Base-by-base conservation (phyloP, 179 eudicot genomes). In the Camellia oleifera region DNA sequence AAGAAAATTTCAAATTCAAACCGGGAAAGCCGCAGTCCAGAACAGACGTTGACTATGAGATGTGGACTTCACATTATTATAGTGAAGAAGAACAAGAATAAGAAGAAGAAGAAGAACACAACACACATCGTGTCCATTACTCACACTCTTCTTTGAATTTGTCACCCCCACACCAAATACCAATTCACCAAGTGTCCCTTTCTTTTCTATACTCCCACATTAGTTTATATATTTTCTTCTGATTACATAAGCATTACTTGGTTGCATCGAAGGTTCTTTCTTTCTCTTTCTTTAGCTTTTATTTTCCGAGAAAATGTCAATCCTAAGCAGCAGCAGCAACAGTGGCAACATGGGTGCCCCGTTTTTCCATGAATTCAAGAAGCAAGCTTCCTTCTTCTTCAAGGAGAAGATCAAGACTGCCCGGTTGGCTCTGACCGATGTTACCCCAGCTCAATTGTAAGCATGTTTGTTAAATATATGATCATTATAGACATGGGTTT, bases 341-440 rank as follows among this genome's bases (percentile, higher is more conserved):
- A 84, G 45, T 64, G 81, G 74, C 72, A 84, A 74, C 48, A 84
- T 81, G 85, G 88, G 78, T 68, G 76, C 70, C 12, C 82, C 86
- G 2, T 84, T 83, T 68, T 90, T 95, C 78, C 82, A 88, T 86
- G 95, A 91, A 69, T 87, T 95, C 85, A 93, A 83, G 84, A 94
- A 90, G 84, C 99, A 95, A 79, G 98, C 99, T 52, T 95, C 99
- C 40, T 92, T 89, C 80, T 93, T 84, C 85, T 74, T 96, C 81
- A 96, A 92, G 77, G 99, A 96, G 91, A 96, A 96, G 93, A 89
- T 96, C 88, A 94, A 90, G 85, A 85, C 97, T 48, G 98, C 99
- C 67, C 78, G 99, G 66, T 89, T 96, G 88, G 97, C 93, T 81
- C 91, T 96, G 42, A 96, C 97, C 4, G 99, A 94, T 84, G 99